phyloP scores from a whole-genome alignment of 1,284 basidiomycete genomes.

The Ganoderma lingzhi region DNA sequence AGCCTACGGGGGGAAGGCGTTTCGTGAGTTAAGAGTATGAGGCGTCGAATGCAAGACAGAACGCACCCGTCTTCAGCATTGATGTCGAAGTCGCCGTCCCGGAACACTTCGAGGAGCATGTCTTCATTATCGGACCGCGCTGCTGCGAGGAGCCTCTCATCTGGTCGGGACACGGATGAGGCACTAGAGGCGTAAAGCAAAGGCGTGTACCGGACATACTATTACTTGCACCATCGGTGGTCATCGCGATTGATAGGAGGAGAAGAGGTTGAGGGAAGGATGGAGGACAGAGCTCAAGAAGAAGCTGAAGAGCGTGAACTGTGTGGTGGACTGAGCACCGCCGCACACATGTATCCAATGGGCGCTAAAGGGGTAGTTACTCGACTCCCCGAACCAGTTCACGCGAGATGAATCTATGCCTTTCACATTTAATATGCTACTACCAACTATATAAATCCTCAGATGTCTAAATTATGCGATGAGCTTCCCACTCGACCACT shows the following conservation, averaged over 20 bases:
- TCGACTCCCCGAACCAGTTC: not conserved
- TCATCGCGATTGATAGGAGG: conserved; percentile 16
- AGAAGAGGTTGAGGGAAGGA: not conserved
- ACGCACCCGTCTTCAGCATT: conserved; percentile 82
- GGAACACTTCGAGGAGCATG: conserved; percentile 68
- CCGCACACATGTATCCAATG: no score
- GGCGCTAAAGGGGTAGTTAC: no score
- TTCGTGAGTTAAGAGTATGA: not conserved
- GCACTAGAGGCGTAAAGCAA: not conserved
- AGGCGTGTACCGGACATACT: conserved; percentile 42
- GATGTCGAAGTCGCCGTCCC: conserved; percentile 67
- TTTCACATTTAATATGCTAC: conserved; percentile 21
- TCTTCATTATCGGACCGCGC: conserved; percentile 82
- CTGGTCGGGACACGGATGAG: conserved; percentile 45
- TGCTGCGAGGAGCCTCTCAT: conserved; percentile 78
- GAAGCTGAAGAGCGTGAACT: not conserved
- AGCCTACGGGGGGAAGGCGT: conserved; percentile 50
- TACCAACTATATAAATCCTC: not conserved
- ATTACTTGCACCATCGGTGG: conserved; percentile 48
- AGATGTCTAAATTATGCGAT: conserved; percentile 17
- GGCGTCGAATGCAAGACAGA: not conserved
- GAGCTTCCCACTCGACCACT: conserved; percentile 54
- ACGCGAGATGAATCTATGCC: conserved; percentile 21
- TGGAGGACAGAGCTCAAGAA: not conserved
- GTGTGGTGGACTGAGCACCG: no score